Conservation (phyloP, 2,329 filamentous ascomycete species). For the Talaromyces rugulosus region DNA sequence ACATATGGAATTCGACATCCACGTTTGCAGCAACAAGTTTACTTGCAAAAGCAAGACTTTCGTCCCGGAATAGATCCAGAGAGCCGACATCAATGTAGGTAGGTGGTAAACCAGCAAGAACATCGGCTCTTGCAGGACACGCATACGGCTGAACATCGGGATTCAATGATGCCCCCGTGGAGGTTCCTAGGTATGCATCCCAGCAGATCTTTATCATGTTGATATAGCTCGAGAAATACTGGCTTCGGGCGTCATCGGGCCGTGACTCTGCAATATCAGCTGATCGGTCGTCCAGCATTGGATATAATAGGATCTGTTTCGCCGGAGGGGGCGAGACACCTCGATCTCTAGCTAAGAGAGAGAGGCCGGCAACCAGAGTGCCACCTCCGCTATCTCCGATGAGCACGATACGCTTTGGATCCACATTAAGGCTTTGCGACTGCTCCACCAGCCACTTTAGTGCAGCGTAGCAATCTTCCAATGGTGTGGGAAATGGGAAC, state of each 20-base stretch:
- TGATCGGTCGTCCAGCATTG: constrained; percentile 12
- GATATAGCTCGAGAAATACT: background rate
- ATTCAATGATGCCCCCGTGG: background rate
- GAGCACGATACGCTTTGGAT: background rate
- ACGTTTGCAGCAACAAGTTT: background rate
- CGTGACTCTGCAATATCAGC: background rate
- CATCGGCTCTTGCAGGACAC: constrained; percentile 1
- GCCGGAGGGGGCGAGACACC: constrained; percentile 8
- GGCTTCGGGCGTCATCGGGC: background rate
- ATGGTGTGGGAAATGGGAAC: background rate
- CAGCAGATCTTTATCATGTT: background rate
- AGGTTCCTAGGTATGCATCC: background rate
- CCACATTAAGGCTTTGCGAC: background rate
- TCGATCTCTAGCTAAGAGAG: constrained; percentile 4
- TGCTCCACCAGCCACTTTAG: background rate
- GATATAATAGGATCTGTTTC: constrained; percentile 5
- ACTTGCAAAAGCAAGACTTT: constrained; percentile 6
- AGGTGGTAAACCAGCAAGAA: constrained; percentile 2
- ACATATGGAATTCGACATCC: constrained; percentile 41
- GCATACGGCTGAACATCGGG: background rate
- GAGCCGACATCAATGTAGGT: constrained; percentile 12
- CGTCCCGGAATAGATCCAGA: constrained; percentile 7
- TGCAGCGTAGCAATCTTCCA: constrained; percentile 6
- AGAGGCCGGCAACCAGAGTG: background rate
- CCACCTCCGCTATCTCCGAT: constrained; percentile 1